phyloP scores from a whole-genome alignment of 768 basidiomycete species.

The Boletus edulis region DNA sequence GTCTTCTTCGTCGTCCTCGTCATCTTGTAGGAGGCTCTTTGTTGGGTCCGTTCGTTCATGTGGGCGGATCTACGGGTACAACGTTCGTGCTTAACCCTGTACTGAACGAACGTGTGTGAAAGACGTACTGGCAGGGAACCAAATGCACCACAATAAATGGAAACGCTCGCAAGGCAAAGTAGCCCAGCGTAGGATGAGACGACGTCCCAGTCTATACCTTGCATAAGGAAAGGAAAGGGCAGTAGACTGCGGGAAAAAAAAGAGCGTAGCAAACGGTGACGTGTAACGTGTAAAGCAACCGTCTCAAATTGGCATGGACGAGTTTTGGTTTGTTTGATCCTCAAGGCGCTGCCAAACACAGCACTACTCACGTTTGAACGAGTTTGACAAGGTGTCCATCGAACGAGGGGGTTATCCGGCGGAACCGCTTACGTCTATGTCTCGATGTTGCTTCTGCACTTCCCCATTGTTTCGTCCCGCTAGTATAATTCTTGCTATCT shows the following conservation, averaged over 20 bases:
- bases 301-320: not conserved
- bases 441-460: not conserved
- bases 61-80: slow-evolving; percentile 5
- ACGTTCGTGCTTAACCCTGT: not conserved
- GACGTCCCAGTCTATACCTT: slow-evolving; percentile 50
- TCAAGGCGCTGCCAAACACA: slow-evolving; percentile 1
- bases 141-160: slow-evolving; percentile 69
- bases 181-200: slow-evolving; percentile 70
- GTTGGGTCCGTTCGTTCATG: not conserved
- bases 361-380: not conserved
- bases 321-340: slow-evolving; percentile 21
- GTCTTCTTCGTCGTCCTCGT: slow-evolving; percentile 54
- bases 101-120: no score
- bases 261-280: not conserved
- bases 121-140: slow-evolving; percentile 63
- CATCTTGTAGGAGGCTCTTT: slow-evolving; percentile 33
- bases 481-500: not conserved
- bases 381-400: no score
- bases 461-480: not conserved
- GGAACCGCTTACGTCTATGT: no score
- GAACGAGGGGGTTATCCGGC: no score
- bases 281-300: no score
- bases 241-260: not conserved
- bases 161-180: slow-evolving; percentile 57
- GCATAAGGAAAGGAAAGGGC: slow-evolving; percentile 10